Base-by-base conservation (phyloP, 2,329 filamentous ascomycete species). In the Purpureocillium takamizusanense region DNA sequence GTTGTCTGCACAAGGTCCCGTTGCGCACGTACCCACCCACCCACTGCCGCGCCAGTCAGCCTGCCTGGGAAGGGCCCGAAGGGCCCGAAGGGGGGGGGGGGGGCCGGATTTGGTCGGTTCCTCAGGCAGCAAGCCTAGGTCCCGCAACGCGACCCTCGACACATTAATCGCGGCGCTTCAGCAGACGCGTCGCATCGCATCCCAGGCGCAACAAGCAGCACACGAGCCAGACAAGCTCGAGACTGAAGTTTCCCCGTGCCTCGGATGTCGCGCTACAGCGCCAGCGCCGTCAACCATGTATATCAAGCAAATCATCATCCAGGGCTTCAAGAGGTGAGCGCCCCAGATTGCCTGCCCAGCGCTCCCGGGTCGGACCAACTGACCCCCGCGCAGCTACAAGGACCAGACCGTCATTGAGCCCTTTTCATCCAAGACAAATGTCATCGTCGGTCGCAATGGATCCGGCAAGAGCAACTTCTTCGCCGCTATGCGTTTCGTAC, bases 381-480 rank as follows among this genome's bases (percentile, higher is more conserved):
- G 39, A 57, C 42, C 23, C 30, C 34, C 16, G 33, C 46, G 40
- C 53, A 95, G 89, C 75, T 98, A 98, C 78, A 98, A 98, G 74
- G 90, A 98, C 59, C 94, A 98, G 63, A 97, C 88, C 37, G 86
- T 95, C 60, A 95, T 97, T 60, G 92, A 98, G 60, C 90, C 90
- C 44, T 98, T 98, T 65, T 97, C 90, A 33, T 83, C 90, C 38
- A 94, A 94, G 55, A 92, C 90, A 55, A 98, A 98, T 69, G 89
- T 98, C 51, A 94, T 98, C 54, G 92, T 98, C 55, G 92, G 92
- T 50, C 90, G 92, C 69, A 98, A 98, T 80, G 92, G 92, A 49
- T 97, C 92, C 3, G 92, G 92, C 56, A 98, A 98, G 74, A 95
- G 88, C 62, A 98, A 98, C 67, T 98, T 98, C 76, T 98, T 98